phyloP scores from a whole-genome alignment of 2,329 filamentous ascomycete species.

The Xylaria sp. region DNA sequence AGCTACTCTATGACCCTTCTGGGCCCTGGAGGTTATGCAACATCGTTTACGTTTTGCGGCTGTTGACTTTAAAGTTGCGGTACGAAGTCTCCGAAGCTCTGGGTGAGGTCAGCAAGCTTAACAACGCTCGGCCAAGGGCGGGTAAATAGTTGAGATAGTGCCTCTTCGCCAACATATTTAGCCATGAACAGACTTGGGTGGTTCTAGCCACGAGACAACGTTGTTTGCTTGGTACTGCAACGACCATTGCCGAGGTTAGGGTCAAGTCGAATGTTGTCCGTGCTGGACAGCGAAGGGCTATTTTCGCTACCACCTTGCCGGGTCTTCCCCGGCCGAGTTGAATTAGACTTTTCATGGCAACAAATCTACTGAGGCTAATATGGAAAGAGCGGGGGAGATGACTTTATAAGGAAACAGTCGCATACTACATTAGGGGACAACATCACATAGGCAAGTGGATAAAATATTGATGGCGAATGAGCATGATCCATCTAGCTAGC shows the following conservation, averaged over 20 bases:
- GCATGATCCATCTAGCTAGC: constrained; percentile 44
- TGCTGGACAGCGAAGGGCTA: background rate
- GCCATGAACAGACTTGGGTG: constrained; percentile 34
- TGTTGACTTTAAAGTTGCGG: constrained; percentile 39
- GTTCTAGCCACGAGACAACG: constrained; percentile 34
- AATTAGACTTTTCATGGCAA: background rate
- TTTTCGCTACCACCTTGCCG: constrained; percentile 29
- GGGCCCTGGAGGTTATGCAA: constrained; percentile 34
- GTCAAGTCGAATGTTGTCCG: constrained; percentile 2
- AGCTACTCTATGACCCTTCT: constrained; percentile 23
- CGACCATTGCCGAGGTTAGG: constrained; percentile 17
- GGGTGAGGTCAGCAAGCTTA: constrained; percentile 38
- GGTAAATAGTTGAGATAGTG: constrained; percentile 44
- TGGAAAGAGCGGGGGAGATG: constrained; percentile 8
- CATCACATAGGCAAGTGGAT: constrained; percentile 13
- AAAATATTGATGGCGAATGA: constrained; percentile 42
- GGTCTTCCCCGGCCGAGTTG: constrained; percentile 21
- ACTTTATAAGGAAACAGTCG: constrained; percentile 7
- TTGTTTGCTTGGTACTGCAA: constrained; percentile 16
- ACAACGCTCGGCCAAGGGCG: constrained; percentile 41
- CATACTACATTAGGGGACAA: constrained; percentile 4
- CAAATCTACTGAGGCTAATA: constrained; percentile 21
- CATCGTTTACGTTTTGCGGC: constrained; percentile 30
- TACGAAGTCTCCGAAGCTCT: constrained; percentile 42
- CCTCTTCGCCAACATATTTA: constrained; percentile 45